Evolutionary conservation across 768 basidiomycete genomes (phyloP), one percentile per base, ranked within the genome.

Genomic region (Auricularia heimuer): DNA sequence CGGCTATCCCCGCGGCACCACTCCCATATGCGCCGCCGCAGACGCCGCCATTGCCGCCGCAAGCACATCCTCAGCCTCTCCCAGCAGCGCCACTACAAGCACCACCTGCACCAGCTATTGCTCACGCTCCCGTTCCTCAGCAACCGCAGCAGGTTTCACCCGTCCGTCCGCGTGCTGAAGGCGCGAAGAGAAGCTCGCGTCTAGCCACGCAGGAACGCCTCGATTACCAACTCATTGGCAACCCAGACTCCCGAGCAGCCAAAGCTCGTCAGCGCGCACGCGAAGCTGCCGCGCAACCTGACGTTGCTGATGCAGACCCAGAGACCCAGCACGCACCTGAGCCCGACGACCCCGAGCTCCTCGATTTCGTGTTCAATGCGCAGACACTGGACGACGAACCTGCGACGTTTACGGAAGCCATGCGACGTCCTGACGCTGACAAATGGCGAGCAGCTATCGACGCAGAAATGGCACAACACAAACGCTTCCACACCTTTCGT

Each of bases 361-460:
- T 58, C 56, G 56, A 58, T 24, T 33, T 35, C 24, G 56, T 35
- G 3, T 35, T 58, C 29, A 33, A 8, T 7, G 56, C 56, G 4
- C 56, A 58, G 24, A 16, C 56, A 29, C 24, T 63, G 39, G 45
- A 47, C 29, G 56, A 58, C 56, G 71, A 74, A 24, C 74, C 75
- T 0, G 29, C 44, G 1, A 66, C 67, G 0, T 70, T 65, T 29
- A n/a, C 37, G 1, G 70, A 74, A 16, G 72, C 72, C 4, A 66
- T 73, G 63, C 54, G 47, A 0, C 64, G 65, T 2, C 69, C 68
- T 0, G 68, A 70, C 34, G 63, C 66, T 1, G 63, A 62, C 0
- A 39, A 71, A 29, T 75, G 73, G 75, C 60, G 16, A 2, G 54
- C 66, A 1, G 74, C 72, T 3, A 65, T 71, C n/a, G 10, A 66